Percentiles rank a stretch among this genome's conserved stretches.
Evolutionary conservation across 495 filamentous ascomycete species (phyloP).

Genomic region (Penicillium manginii): DNA sequence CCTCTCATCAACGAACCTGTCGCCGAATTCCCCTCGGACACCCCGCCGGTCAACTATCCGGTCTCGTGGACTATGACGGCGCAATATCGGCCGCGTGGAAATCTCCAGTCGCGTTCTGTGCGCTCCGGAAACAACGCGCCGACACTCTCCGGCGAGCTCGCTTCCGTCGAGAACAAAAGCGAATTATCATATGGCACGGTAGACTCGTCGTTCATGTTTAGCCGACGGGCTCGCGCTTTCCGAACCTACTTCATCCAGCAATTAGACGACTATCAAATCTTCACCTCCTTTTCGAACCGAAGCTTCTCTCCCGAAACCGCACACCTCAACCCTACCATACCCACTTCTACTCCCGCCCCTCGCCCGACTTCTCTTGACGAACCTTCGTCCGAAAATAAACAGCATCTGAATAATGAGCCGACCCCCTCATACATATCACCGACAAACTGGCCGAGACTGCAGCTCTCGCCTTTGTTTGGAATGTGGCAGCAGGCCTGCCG

Average conservation of each 20-base stretch:
- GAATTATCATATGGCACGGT: slow-evolving; percentile 18
- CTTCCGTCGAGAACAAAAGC: slow-evolving; percentile 26
- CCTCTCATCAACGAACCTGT: slow-evolving; percentile 29
- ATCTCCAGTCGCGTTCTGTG: slow-evolving; percentile 15
- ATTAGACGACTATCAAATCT: slow-evolving; percentile 34
- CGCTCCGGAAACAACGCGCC: slow-evolving; percentile 13
- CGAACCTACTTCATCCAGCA: slow-evolving; percentile 39
- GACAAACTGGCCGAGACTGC: slow-evolving; percentile 2
- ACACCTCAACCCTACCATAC: slow-evolving; percentile 14
- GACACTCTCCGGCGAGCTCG: slow-evolving; percentile 23
- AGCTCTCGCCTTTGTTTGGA: slow-evolving; percentile 17
- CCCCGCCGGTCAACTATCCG: slow-evolving; percentile 13
- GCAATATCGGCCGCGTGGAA: slow-evolving; percentile 20
- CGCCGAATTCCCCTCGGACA: slow-evolving; percentile 13
- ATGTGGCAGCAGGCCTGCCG: slow-evolving; percentile 45
- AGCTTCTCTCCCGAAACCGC: slow-evolving; percentile 15
- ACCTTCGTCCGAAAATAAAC: slow-evolving; percentile 2
- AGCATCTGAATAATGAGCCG: slow-evolving; percentile 12
- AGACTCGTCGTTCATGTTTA: slow-evolving; percentile 36
- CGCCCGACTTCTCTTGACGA: slow-evolving; percentile 19
- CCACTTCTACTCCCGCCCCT: slow-evolving; percentile 21
- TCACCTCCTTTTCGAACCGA: slow-evolving; percentile 30
- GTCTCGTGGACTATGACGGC: slow-evolving; percentile 20
- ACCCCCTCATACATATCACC: slow-evolving; percentile 3
- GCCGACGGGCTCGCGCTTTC: slow-evolving; percentile 38